Evolutionary conservation across 352 stramenopile species (phyloP).

Genomic region (Phytopythium delawarense): DNA sequence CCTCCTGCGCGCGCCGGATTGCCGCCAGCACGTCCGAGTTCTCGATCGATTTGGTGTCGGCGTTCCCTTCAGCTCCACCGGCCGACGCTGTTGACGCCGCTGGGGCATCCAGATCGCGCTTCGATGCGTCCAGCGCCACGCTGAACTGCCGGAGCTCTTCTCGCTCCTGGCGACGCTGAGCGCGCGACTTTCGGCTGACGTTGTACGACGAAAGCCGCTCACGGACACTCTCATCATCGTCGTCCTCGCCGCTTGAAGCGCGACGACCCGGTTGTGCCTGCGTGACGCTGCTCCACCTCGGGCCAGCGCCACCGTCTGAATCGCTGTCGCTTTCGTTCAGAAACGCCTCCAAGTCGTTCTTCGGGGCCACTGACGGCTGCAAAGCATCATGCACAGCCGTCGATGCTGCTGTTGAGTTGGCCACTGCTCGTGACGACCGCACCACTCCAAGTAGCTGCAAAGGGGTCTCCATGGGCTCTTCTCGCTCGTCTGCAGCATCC

Average conservation of each 20-base stretch:
- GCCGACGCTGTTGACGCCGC: not conserved
- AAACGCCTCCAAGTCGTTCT: slow-evolving; percentile 54
- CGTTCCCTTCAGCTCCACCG: not conserved
- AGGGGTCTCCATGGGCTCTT: not conserved
- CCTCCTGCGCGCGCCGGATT: slow-evolving; percentile 62
- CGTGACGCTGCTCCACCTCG: not conserved
- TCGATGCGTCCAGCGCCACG: slow-evolving; percentile 17
- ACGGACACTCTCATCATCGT: slow-evolving; percentile 17
- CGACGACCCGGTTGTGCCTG: not conserved
- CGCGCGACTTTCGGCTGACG: slow-evolving; percentile 34
- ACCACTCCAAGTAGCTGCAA: not conserved
- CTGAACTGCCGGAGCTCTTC: slow-evolving; percentile 39
- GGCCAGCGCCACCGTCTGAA: slow-evolving; percentile 18
- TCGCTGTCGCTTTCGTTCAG: slow-evolving; percentile 66
- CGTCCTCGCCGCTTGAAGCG: slow-evolving; percentile 31
- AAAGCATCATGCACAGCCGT: not conserved
- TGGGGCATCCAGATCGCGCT: not conserved
- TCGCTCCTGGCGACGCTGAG: slow-evolving; percentile 30
- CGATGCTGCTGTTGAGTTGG: not conserved
- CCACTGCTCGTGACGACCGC: slow-evolving; percentile 7
- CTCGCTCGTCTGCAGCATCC: slow-evolving; percentile 1
- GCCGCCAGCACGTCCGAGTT: slow-evolving; percentile 59
- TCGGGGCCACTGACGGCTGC: slow-evolving; percentile 9
- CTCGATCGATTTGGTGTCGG: slow-evolving; percentile 15
- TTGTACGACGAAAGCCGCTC: slow-evolving; percentile 52